Conservation (phyloP, 176 grass and related monocot species). For the Urochloa ruziziensis region DNA sequence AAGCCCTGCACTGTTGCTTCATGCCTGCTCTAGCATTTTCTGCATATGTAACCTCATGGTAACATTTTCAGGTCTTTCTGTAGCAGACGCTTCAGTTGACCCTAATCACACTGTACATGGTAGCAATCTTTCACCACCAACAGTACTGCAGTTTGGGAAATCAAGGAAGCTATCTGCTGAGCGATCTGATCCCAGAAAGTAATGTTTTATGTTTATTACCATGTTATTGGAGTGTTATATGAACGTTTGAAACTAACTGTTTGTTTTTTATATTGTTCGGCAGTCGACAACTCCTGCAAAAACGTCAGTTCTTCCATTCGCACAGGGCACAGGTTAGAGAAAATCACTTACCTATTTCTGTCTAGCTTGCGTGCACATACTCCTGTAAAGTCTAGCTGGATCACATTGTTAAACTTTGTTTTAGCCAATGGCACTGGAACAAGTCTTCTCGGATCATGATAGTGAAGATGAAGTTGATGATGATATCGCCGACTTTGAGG, state of each 20-base stretch:
- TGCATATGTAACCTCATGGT: not conserved
- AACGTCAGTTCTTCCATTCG: conserved; percentile 94
- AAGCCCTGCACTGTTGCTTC: not conserved
- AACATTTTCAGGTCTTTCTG: conserved; percentile 32
- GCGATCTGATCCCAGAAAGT: conserved; percentile 92
- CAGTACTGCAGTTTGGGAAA: conserved; percentile 16
- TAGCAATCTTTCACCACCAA: conserved; percentile 12
- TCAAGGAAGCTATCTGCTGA: conserved; percentile 72
- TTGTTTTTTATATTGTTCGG: conserved; percentile 31
- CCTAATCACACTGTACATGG: conserved; percentile 6
- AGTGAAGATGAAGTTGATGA: conserved; percentile 99
- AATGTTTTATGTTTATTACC: conserved; percentile 6
- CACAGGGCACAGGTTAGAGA: conserved; percentile 88
- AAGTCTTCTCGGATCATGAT: conserved; percentile 90
- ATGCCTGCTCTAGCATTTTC: not conserved
- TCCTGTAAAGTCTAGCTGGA: conserved; percentile 12
- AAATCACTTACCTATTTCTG: not conserved
- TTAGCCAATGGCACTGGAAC: conserved; percentile 92
- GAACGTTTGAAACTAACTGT: conserved; percentile 29
- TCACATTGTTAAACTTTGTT: conserved; percentile 29
- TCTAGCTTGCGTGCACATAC: not conserved
- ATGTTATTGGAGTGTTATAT: no score
- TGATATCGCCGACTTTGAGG: conserved; percentile 94
- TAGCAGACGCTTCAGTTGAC: conserved; percentile 66
- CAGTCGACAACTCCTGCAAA: conserved; percentile 90